These are phyloP conservation scores for Vanderwaltozyma tropicalis DNA, from an alignment of 805 yeast genomes.

Conservation along the genomic window DNA sequence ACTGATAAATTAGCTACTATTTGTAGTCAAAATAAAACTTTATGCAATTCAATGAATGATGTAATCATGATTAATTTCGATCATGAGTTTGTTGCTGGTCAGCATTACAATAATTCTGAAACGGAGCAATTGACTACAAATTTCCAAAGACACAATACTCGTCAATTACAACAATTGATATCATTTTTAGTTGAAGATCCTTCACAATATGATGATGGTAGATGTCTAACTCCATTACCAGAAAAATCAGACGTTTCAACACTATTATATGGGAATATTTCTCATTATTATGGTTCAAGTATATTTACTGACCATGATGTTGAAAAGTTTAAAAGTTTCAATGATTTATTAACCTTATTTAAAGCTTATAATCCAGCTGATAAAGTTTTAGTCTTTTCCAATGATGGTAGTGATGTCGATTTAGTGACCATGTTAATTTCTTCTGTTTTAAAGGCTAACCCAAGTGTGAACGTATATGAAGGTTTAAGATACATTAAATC, in stretches of 20 bases:
- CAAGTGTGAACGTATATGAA: conserved; percentile 15
- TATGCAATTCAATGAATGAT: conserved; percentile 17
- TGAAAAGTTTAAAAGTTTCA: conserved; percentile 17
- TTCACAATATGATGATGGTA: neutral
- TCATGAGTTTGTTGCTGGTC: conserved; percentile 19
- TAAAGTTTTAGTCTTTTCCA: conserved; percentile 16
- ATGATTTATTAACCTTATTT: conserved; percentile 22
- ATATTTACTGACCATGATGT: conserved; percentile 10
- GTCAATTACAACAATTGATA: conserved; percentile 7
- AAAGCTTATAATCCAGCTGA: conserved; percentile 12
- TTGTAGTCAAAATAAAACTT: conserved; percentile 1
- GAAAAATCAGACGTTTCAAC: conserved; percentile 1
- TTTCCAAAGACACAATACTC: conserved; percentile 17
- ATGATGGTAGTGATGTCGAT: conserved; percentile 21
- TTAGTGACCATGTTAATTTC: conserved; percentile 20
- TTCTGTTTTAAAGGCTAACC: conserved; percentile 16
- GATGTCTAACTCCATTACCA: conserved; percentile 3
- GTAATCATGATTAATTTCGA: conserved; percentile 30
- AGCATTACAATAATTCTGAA: conserved; percentile 19
- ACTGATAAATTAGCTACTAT: conserved; percentile 26
- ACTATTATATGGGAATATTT: conserved; percentile 6
- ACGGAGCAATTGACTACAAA: conserved; percentile 1
- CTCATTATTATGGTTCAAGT: conserved; percentile 5
- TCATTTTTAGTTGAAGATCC: neutral
- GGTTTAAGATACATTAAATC: conserved; percentile 23